Base-by-base conservation (phyloP, 352 stramenopile species). In the Lagenidium sp. region DNA sequence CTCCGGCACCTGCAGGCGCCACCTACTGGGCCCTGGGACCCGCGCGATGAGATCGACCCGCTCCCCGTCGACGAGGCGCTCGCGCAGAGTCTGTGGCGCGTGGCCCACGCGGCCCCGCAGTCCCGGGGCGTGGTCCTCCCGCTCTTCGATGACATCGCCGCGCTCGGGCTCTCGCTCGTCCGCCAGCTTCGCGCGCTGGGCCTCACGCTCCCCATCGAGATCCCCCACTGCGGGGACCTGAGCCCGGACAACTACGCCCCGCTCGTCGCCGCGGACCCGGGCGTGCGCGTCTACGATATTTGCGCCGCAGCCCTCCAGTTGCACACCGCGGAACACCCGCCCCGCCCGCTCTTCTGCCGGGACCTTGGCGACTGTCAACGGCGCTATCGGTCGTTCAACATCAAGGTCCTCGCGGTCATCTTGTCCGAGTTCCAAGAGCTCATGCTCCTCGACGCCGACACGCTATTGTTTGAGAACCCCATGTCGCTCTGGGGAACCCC, bases 391-490 rank as follows among this genome's bases (percentile, higher is more conserved):
- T 47, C 38, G 18, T 55, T 55, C 26, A 24, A 37, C 18, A 55
- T 55, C 36, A 49, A 49, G 40, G 44, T 65, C 12, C 44, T 74
- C 36, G 53, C 56, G 1, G 41, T 82, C 10, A 32, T 79, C 15
- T 57, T 64, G 44, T 79, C 65, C 8, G 30, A 31, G 16, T 82
- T 82, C 40, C 44, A 75, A 21, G 47, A 76, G 25, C 28, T 78
- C 2, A 75, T 78, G 63, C 36, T 78, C 26, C 30, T 82, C 7
- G 65, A 82, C 47, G 68, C 64, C 10, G 68, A 82, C 45, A 72
- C 60, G 21, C 29, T 77, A 15, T 77, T 77, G 25, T 71, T 82
- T 38, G 38, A 61, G 44, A 69, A 55, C 34, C 63, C 65, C 11
- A 58, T 47, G 50, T 13, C 34, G 23, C 40, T 79, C 3, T 79